Conservation (phyloP, 495 filamentous ascomycete genomes). For the Aspergillus cristatus region DNA sequence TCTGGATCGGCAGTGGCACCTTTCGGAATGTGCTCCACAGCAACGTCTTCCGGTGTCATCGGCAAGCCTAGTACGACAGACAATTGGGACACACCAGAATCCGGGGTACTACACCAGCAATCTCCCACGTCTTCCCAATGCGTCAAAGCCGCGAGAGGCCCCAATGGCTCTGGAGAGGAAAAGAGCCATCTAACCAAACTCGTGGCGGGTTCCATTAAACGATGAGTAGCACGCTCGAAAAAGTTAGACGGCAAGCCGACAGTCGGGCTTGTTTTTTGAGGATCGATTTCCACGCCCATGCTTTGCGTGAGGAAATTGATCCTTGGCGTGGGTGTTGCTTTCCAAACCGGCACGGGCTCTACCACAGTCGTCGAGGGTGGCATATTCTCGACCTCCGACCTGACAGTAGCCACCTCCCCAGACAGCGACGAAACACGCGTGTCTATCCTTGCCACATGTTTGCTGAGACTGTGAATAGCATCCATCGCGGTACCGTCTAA, state of each 20-base stretch:
- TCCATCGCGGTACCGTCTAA: slow-evolving; percentile 17
- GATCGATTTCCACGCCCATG: slow-evolving; percentile 29
- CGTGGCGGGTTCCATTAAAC: no score
- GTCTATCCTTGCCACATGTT: slow-evolving; percentile 23
- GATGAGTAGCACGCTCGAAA: no score
- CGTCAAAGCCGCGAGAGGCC: slow-evolving; percentile 22
- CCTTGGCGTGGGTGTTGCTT: slow-evolving; percentile 6
- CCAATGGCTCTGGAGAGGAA: neutral
- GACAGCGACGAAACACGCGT: slow-evolving; percentile 29
- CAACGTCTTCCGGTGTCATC: slow-evolving; percentile 38
- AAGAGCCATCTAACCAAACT: no score
- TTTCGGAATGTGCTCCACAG: slow-evolving; percentile 38
- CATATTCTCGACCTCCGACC: slow-evolving; percentile 13
- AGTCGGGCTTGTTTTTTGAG: slow-evolving; percentile 23
- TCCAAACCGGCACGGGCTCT: slow-evolving; percentile 3
- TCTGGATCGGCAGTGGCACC: slow-evolving; percentile 22
- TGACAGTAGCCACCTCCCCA: slow-evolving; percentile 20
- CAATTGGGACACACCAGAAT: slow-evolving; percentile 32
- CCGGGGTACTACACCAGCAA: slow-evolving; percentile 36
- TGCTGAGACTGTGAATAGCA: slow-evolving; percentile 18
- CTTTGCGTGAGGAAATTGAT: slow-evolving; percentile 31
- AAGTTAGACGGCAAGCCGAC: slow-evolving; percentile 1
- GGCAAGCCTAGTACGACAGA: slow-evolving; percentile 20
- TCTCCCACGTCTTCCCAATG: slow-evolving; percentile 39
- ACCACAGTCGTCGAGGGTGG: slow-evolving; percentile 14